Percentiles rank a stretch among this genome's conserved stretches.
Conservation (phyloP, 1,284 basidiomycete genomes). For the Omphalotus olearius region DNA sequence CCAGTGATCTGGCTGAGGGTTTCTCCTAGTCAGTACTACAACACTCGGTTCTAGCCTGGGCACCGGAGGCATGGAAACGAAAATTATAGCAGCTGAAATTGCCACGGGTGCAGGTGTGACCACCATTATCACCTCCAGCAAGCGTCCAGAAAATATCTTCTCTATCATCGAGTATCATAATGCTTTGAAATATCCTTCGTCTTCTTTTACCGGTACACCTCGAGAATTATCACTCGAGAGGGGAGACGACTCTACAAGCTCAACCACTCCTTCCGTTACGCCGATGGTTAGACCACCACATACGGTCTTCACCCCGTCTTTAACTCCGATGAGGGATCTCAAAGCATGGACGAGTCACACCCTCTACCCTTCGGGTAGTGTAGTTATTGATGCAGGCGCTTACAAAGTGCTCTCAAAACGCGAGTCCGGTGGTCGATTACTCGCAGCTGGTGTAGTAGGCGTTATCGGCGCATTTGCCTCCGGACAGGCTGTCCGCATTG, state of each 20-base stretch:
- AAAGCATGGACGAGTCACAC: slow-evolving; percentile 97
- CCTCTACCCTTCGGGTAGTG: slow-evolving; percentile 80
- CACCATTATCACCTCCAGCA: slow-evolving; percentile 87
- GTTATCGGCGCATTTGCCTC: slow-evolving; percentile 90
- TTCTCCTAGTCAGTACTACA: slow-evolving; percentile 73
- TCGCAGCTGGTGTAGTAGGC: slow-evolving; percentile 87
- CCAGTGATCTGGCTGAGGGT: neutral
- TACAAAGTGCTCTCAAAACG: slow-evolving; percentile 79
- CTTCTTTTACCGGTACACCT: slow-evolving; percentile 21
- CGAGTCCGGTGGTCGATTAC: slow-evolving; percentile 85
- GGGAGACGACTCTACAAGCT: slow-evolving; percentile 26
- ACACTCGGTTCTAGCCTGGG: slow-evolving; percentile 92
- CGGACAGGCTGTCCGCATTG: slow-evolving; percentile 88
- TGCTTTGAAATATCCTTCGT: slow-evolving; percentile 28
- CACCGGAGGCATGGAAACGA: slow-evolving; percentile 99
- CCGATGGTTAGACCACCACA: slow-evolving; percentile 61
- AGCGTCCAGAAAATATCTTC: slow-evolving; percentile 75
- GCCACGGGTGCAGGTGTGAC: slow-evolving; percentile 96
- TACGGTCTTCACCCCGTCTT: slow-evolving; percentile 82
- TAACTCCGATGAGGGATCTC: slow-evolving; percentile 78
- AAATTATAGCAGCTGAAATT: slow-evolving; percentile 96
- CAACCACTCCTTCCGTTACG: slow-evolving; percentile 15
- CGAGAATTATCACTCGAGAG: slow-evolving; percentile 25
- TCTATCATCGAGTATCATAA: slow-evolving; percentile 78
- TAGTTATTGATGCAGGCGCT: slow-evolving; percentile 89